phyloP scores from a whole-genome alignment of 441 rosid species.

The Brassica balearica region DNA sequence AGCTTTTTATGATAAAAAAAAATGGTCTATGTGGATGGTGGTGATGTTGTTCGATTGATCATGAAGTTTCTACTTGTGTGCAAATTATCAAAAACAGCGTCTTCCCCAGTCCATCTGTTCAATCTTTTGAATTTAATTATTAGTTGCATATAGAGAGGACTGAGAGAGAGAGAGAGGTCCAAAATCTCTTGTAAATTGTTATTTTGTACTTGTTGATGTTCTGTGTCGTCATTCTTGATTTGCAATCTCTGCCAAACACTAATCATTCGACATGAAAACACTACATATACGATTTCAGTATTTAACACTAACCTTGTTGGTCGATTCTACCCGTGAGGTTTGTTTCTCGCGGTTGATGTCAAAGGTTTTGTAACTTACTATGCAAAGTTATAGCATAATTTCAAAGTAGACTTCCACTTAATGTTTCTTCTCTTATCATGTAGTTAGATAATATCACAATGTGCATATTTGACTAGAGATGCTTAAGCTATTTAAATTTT shows the following conservation, averaged over 20 bases:
- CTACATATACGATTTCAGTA: neutral
- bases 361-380: too few species aligned
- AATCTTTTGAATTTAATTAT: neutral
- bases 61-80: slow-evolving; percentile 30
- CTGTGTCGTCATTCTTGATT: neutral
- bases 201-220: neutral
- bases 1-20: too few species aligned
- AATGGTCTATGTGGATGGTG: too few species aligned
- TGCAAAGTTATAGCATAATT: too few species aligned
- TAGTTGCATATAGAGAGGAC: too few species aligned
- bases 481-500: too few species aligned
- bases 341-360: too few species aligned
- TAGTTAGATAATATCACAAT: too few species aligned
- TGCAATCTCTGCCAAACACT: neutral
- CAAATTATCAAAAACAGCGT: slow-evolving; percentile 39
- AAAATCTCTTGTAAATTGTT: neutral
- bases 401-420: too few species aligned
- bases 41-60: too few species aligned
- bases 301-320: neutral
- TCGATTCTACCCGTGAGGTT: neutral
- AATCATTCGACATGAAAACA: neutral
- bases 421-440: too few species aligned
- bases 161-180: neutral
- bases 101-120: slow-evolving; percentile 27
- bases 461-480: too few species aligned